Conservation (phyloP, 2,329 filamentous ascomycete genomes). For the Calonectria crousiana region DNA sequence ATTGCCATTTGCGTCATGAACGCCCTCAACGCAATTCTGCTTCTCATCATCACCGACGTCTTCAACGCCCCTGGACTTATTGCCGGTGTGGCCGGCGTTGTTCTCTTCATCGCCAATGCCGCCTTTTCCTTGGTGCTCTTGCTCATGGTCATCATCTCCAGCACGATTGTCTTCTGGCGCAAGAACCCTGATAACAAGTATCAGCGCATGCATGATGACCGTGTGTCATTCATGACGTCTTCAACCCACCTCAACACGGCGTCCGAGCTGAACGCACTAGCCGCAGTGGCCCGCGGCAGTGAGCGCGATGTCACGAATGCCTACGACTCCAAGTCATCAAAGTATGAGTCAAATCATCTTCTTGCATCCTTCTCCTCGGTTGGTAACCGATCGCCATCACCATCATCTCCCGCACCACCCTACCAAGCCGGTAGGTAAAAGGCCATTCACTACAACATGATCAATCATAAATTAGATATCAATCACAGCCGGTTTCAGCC, state of each 20-base stretch:
- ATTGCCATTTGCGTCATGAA: slow-evolving; percentile 91
- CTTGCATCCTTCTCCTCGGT: background rate
- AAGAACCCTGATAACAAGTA: slow-evolving; percentile 1
- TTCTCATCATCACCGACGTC: slow-evolving; percentile 87
- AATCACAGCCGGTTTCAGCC: background rate
- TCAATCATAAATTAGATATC: background rate
- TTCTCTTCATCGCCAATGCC: slow-evolving; percentile 90
- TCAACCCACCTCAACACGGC: slow-evolving; percentile 80
- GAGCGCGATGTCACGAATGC: background rate
- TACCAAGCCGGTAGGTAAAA: background rate
- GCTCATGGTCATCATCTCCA: slow-evolving; percentile 77
- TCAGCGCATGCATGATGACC: slow-evolving; percentile 86
- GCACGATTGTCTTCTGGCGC: slow-evolving; percentile 75
- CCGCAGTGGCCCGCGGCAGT: slow-evolving; percentile 88
- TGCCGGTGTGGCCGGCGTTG: slow-evolving; percentile 86
- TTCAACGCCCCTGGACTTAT: slow-evolving; percentile 88
- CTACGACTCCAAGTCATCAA: background rate
- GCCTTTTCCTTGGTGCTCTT: slow-evolving; percentile 85
- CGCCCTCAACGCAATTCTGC: slow-evolving; percentile 89
- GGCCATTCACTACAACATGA: background rate
- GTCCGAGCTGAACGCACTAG: slow-evolving; percentile 90
- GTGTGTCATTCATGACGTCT: slow-evolving; percentile 97
- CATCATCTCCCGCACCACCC: background rate
- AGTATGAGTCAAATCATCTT: background rate
- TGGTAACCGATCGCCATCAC: background rate